Conservation (phyloP, 768 basidiomycete genomes). For the Trametes elegans region DNA sequence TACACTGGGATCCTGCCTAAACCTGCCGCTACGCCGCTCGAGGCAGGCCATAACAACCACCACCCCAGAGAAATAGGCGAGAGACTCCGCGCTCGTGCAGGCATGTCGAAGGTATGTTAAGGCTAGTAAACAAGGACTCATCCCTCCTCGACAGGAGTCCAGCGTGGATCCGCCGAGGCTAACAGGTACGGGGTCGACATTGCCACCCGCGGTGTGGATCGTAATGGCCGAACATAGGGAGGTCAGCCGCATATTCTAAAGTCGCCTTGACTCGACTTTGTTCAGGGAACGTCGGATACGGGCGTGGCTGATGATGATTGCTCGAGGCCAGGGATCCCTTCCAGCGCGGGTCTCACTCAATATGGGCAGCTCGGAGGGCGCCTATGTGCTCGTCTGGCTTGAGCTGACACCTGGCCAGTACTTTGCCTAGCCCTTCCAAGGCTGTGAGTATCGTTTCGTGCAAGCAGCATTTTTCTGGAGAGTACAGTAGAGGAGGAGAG, state of each 20-base stretch:
- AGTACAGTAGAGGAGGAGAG: background rate
- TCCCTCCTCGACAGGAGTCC: background rate
- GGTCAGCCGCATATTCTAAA: background rate
- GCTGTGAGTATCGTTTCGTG: too few species aligned
- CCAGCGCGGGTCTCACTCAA: background rate
- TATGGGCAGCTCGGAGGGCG: background rate
- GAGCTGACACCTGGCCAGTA: background rate
- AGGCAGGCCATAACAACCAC: background rate
- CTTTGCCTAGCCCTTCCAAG: background rate
- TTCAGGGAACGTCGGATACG: too few species aligned
- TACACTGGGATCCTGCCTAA: constrained; percentile 14
- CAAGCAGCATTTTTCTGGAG: too few species aligned
- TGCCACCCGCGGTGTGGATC: background rate
- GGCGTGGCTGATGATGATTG: background rate
- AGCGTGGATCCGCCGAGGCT: background rate
- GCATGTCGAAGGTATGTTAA: background rate
- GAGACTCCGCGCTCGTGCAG: background rate
- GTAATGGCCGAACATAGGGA: background rate
- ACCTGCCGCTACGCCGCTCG: background rate
- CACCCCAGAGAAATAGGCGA: background rate
- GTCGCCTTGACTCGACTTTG: too few species aligned
- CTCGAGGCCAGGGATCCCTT: background rate
- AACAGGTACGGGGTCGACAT: background rate
- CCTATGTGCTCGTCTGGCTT: background rate
- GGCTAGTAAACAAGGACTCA: background rate